Evolutionary conservation across 805 yeast genomes (phyloP), one percentile per base, ranked within the genome.

Genomic region (Candida qinlingensis): DNA sequence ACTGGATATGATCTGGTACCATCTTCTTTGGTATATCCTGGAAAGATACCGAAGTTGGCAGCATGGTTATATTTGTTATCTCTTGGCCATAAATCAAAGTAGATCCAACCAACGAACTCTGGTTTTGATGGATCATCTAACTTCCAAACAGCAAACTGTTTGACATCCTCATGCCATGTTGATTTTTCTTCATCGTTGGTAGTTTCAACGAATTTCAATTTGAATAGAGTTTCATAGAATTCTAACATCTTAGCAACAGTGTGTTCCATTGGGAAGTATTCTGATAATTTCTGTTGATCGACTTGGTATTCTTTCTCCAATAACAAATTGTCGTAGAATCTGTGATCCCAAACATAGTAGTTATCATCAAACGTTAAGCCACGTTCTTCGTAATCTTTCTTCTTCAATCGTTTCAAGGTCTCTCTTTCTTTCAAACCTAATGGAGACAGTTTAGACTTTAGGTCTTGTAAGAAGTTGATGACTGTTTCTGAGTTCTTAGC

Each of bases 11-110:
- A 68, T 60, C 83, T 76, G 4, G 62, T 53, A 26, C 81, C 83
- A 45, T 73, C 72, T 33, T 67, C 63, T 52, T 74, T 74, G 27
- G 66, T 63, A 59, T 70, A 85, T 1, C 90, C 84, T 10, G 87
- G 79, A 9, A 73, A 68, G 44, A 86, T 64, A 13, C 83, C 83
- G 61, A 88, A 87, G 62, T 85, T 85, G 6, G 96, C 96, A 40
- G 96, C 96, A 64, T 88, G 96, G 2, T 90, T 87, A 67, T 86
- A 88, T 65, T 88, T 88, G 57, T 92, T 92, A 48, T 82, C 85
- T 61, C 96, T 77, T 54, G 96, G 95, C 64, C 86, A 91, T 59
- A 87, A 69, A 64, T 88, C 96, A 53, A 88, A 80, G 66, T 81
- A 85, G 41, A 88, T 67, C 79, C 87, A 84, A 31, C 96, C 96